A percentile compares a stretch with the other conserved stretches of the same genome.
These are phyloP conservation scores for Endotrypanum monterogeii DNA, from an alignment of 208 protist species.

Conservation along the genomic window DNA sequence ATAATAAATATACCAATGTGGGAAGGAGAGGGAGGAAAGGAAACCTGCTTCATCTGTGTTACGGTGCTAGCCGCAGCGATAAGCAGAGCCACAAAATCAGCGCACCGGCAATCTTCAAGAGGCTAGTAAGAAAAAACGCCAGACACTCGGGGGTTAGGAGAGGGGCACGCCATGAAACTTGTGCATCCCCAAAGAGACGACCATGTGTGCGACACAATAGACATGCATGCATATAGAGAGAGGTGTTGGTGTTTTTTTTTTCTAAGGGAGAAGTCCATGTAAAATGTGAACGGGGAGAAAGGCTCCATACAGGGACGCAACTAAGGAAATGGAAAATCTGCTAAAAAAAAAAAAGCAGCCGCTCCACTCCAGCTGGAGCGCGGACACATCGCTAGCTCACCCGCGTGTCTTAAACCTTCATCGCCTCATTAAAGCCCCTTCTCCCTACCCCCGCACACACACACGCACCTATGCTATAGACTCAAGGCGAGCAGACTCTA, in stretches of 20 bases:
- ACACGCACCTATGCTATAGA: not conserved
- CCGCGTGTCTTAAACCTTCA: too few relatives aligned
- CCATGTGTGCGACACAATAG: too few relatives aligned
- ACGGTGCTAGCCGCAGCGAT: not conserved
- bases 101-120: not conserved
- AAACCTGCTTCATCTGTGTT: not conserved
- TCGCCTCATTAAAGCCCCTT: not conserved
- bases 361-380: not conserved
- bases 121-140: not conserved
- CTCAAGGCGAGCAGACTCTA: not conserved
- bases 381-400: too few relatives aligned
- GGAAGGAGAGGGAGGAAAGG: not conserved
- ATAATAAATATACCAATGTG: not conserved
- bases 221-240: too few relatives aligned
- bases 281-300: not conserved
- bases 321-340: not conserved
- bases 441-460: not conserved
- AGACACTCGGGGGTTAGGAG: too few relatives aligned
- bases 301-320: not conserved
- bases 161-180: too few relatives aligned
- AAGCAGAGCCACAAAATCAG: not conserved
- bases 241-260: too few relatives aligned
- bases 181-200: too few relatives aligned
- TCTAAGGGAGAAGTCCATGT: too few relatives aligned
- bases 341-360: not conserved